A percentile compares a stretch with the other conserved stretches of the same genome.
phyloP scores from a whole-genome alignment of 2,329 filamentous ascomycete genomes.

The Pezicula carpinea region DNA sequence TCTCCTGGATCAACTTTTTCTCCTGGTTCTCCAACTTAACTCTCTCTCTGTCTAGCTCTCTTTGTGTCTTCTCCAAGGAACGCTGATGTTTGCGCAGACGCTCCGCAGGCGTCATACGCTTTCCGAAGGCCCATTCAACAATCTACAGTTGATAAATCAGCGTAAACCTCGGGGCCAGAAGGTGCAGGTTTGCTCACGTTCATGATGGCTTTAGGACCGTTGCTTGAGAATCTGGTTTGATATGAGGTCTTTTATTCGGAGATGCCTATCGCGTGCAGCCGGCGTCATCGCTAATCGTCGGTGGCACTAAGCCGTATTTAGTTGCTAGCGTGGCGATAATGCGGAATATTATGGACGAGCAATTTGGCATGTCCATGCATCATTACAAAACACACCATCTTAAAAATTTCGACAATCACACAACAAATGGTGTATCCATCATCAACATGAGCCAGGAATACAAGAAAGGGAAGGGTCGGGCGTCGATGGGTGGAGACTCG shows the following conservation, averaged over 20 bases:
- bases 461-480: conserved; percentile 45
- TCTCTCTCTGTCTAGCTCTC: conserved; percentile 90
- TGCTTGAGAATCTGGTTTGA: background rate
- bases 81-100: conserved; percentile 90
- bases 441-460: conserved; percentile 57
- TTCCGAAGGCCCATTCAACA: conserved; percentile 98
- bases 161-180: background rate
- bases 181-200: conserved; percentile 42
- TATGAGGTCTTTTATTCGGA: background rate
- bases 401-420: conserved; percentile 6
- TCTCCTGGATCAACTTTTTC: conserved; percentile 92
- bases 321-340: background rate
- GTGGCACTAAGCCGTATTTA: background rate
- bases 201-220: conserved; percentile 31
- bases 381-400: conserved; percentile 9
- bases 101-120: conserved; percentile 96
- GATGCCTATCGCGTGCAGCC: conserved; percentile 1
- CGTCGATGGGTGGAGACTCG: conserved; percentile 10
- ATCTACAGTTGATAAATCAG: conserved; percentile 52
- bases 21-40: conserved; percentile 98
- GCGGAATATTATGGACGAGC: background rate
- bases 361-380: conserved; percentile 6
- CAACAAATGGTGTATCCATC: conserved; percentile 14
- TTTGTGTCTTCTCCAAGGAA: conserved; percentile 93
- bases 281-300: background rate